Conservation (phyloP, 192 early-diverging fungal species). For the Coemansia sp. region DNA sequence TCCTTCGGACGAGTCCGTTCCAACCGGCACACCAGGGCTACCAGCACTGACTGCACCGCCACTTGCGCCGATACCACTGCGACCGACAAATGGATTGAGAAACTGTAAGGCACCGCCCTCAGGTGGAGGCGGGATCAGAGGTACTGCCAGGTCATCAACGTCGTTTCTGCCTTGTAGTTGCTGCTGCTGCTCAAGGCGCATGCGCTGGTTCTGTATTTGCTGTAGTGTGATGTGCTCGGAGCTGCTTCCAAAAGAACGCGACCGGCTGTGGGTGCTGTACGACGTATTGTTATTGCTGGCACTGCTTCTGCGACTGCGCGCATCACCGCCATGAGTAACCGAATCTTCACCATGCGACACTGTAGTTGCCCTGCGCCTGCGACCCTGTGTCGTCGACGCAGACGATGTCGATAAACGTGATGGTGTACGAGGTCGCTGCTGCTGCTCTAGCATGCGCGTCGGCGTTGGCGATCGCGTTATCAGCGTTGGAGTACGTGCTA, state of each 20-base stretch:
- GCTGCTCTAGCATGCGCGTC: conserved; percentile 11
- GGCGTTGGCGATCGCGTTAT: conserved; percentile 38
- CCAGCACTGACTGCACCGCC: neutral
- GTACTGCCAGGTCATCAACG: conserved; percentile 9
- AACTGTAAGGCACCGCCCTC: conserved; percentile 24
- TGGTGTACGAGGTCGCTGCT: conserved; percentile 9
- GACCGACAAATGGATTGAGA: conserved; percentile 30
- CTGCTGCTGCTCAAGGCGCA: conserved; percentile 7
- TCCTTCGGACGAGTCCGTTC: neutral
- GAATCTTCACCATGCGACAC: neutral
- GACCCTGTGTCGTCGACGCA: neutral
- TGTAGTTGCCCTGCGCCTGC: conserved; percentile 32
- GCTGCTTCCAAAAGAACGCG: conserved; percentile 44
- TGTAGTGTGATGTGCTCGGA: conserved; percentile 29
- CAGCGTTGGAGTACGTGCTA: conserved; percentile 47
- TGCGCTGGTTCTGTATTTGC: conserved; percentile 24
- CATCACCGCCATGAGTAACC: neutral
- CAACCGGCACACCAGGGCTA: neutral
- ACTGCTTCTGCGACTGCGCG: conserved; percentile 3
- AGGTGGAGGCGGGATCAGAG: conserved; percentile 39
- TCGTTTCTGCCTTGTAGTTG: conserved; percentile 4
- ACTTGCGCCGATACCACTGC: neutral
- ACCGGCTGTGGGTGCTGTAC: conserved; percentile 29
- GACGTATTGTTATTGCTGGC: neutral
- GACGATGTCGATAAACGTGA: conserved; percentile 4